phyloP scores from a whole-genome alignment of 2,329 filamentous ascomycete genomes.

The Coleophoma cylindrospora region DNA sequence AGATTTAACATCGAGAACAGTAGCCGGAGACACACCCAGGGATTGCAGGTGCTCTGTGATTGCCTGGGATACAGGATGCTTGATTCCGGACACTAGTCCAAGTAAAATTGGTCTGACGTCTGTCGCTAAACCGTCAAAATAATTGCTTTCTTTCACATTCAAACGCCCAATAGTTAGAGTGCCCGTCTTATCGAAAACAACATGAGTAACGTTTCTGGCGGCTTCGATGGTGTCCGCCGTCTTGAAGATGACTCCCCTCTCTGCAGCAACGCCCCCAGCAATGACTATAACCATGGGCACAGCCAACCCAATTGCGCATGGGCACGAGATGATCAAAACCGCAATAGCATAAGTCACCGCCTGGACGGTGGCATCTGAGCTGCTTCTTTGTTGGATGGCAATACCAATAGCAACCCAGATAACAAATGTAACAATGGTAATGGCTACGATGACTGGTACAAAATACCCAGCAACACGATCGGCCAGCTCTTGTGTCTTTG shows the following conservation, averaged over 20 bases:
- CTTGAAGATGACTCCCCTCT: slow-evolving; percentile 65
- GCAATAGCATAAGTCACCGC: slow-evolving; percentile 71
- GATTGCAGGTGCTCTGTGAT: slow-evolving; percentile 28
- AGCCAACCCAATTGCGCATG: slow-evolving; percentile 67
- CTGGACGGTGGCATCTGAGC: slow-evolving; percentile 45
- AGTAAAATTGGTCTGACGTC: slow-evolving; percentile 23
- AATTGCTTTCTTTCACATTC: slow-evolving; percentile 32
- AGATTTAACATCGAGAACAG: slow-evolving; percentile 28
- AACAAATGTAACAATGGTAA: slow-evolving; percentile 56
- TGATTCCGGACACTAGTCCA: slow-evolving; percentile 25
- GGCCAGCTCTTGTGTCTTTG: slow-evolving; percentile 62
- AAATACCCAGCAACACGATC: slow-evolving; percentile 65
- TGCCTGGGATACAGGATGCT: slow-evolving; percentile 23
- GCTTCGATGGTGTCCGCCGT: slow-evolving; percentile 58
- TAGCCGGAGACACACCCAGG: slow-evolving; percentile 9
- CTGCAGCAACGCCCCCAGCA: slow-evolving; percentile 60
- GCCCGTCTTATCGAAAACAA: slow-evolving; percentile 79
- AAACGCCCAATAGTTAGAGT: slow-evolving; percentile 62
- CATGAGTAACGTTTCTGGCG: slow-evolving; percentile 54
- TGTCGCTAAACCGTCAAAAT: slow-evolving; percentile 22
- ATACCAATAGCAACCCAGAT: slow-evolving; percentile 62
- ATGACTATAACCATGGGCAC: slow-evolving; percentile 77
- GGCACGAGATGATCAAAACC: slow-evolving; percentile 66
- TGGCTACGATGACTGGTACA: slow-evolving; percentile 55
- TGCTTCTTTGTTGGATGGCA: slow-evolving; percentile 30